These are phyloP conservation scores for Camellia lanceoleosa DNA, from an alignment of 148 eudicot genomes.

Conservation along the genomic window DNA sequence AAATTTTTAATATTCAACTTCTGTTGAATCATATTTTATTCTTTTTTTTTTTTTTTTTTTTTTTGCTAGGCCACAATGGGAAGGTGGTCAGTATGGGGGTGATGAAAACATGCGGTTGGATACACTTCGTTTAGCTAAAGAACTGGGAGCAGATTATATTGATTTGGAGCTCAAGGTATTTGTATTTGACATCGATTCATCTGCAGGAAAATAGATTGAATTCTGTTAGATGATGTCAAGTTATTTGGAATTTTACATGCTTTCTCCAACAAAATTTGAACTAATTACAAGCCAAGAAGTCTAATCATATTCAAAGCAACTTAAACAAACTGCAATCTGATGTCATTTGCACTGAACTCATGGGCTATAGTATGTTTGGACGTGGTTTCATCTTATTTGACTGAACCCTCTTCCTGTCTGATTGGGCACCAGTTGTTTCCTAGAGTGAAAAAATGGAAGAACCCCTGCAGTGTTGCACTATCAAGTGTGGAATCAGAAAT, in stretches of 20 bases:
- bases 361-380: neutral
- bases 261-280: neutral
- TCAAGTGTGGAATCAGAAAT: neutral
- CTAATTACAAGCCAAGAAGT: neutral
- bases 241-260: neutral
- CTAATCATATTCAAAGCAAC: neutral
- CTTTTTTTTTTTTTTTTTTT: neutral
- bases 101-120: slow-evolving; percentile 46
- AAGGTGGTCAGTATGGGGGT: slow-evolving; percentile 56
- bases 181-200: neutral
- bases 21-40: neutral
- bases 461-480: neutral
- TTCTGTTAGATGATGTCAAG: neutral
- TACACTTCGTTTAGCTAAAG: slow-evolving; percentile 47
- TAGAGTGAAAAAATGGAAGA: neutral
- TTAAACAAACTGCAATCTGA: neutral
- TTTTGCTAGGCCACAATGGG: slow-evolving; percentile 50
- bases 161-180: slow-evolving; percentile 74
- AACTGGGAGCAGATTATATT: slow-evolving; percentile 64
- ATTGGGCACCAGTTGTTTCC: neutral
- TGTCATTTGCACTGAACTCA: neutral
- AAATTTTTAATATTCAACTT: neutral
- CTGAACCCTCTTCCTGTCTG: no score
- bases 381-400: no score
- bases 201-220: neutral